A percentile compares a stretch with the other conserved stretches of the same genome.
Conservation (phyloP, 305 asterid genomes). For the Euphrasia arctica region DNA sequence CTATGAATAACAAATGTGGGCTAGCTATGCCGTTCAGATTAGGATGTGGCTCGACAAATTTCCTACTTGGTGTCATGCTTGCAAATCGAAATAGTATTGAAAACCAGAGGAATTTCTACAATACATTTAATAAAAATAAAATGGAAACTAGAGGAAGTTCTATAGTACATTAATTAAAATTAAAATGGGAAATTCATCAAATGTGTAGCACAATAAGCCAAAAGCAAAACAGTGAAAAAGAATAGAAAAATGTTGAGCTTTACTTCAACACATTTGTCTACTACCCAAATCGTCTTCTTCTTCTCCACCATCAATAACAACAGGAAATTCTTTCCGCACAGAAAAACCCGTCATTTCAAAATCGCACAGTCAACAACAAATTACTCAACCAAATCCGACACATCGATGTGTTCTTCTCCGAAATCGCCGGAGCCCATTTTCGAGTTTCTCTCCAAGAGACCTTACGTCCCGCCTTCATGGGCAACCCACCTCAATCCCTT, state of each 20-base stretch:
- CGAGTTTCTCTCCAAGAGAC: conserved; percentile 59
- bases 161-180: background rate
- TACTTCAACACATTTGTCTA: conserved; percentile 13
- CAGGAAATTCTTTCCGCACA: conserved; percentile 20
- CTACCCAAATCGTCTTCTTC: conserved; percentile 23
- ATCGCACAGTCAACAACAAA: conserved; percentile 18
- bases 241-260: conserved; percentile 24
- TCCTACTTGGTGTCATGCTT: no score
- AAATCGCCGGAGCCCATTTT: conserved; percentile 33
- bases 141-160: no score
- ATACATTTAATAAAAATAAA: no score
- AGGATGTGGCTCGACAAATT: no score
- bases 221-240: background rate
- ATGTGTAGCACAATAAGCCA: conserved; percentile 9
- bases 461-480: conserved; percentile 79
- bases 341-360: conserved; percentile 10
- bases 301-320: conserved; percentile 15
- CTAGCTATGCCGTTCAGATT: no score
- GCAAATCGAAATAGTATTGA: no score
- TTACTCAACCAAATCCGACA: conserved; percentile 23
- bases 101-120: no score
- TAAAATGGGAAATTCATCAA: conserved; percentile 12
- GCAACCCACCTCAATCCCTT: conserved; percentile 70
- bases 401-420: conserved; percentile 35
- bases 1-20: no score